Evolutionary conservation across 2,329 filamentous ascomycete species (phyloP), one percentile per base, ranked within the genome.

Genomic region (Xylaria sp.): DNA sequence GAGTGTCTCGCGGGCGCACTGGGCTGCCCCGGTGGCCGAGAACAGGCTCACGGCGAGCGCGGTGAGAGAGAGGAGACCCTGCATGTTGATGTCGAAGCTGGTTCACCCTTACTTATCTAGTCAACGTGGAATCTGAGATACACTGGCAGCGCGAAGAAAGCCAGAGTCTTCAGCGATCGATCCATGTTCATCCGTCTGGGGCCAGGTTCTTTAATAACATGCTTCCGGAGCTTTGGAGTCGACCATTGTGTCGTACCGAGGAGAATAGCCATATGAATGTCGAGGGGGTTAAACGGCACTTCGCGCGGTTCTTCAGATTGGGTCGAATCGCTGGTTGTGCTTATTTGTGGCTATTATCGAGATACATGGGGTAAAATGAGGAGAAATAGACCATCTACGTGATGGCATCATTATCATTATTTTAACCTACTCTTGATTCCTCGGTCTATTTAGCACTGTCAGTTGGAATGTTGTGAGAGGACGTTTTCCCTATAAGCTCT

Each of bases 211-310:
- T 71, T 73, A 61, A 73, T 72, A 72, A 25, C 38, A 57, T 61
- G 62, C 25, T 36, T 31, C 15, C 69, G 68, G 67, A 68, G 54
- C 63, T 67, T 44, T 66, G 68, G 66, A 62, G 65, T 53, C 49
- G 63, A 66, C 66, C 66, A 70, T 63, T 66, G 59, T 63, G 73
- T 75, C 66, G 70, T 61, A 73, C 70, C 68, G 66, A 69, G 56
- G 70, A 73, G 65, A 75, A 75, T 75, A 75, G 55, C 73, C 73
- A 75, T 71, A 75, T 75, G 72, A 74, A 71, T 55, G 58, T 66
- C 68, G 61, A 71, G 70, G 71, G 73, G 73, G 63, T 64, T 50
- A 56, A 67, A 72, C 73, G 73, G 73, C 73, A 75, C 69, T 75
- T 75, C 2, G 70, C 56, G 66, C 62, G 22, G 47, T 53, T 44